These are phyloP conservation scores for Alternaria arborescens DNA, from an alignment of 2,329 filamentous ascomycete species.

Conservation along the genomic window DNA sequence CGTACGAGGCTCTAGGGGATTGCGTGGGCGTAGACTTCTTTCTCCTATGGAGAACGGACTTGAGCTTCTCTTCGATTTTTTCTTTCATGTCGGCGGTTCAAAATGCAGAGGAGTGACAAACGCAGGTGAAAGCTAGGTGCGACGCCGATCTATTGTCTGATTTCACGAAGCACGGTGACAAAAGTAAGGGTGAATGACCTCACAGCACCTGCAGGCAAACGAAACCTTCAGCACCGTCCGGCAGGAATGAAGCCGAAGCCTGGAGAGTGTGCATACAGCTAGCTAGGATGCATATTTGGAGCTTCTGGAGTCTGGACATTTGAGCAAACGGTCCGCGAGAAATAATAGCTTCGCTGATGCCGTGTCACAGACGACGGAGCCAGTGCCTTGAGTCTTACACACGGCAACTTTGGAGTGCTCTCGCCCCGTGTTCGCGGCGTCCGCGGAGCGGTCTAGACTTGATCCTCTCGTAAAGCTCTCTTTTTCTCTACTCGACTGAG, in stretches of 20 bases:
- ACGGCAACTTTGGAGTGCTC: neutral
- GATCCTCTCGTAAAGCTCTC: neutral
- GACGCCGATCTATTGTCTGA: conserved; percentile 10
- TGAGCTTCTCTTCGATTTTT: conserved; percentile 30
- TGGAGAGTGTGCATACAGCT: conserved; percentile 8
- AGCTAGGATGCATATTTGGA: neutral
- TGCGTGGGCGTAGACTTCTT: conserved; percentile 17
- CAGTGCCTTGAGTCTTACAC: conserved; percentile 7
- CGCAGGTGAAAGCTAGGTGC: conserved; percentile 4
- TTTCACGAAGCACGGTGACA: neutral
- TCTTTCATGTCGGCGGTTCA: conserved; percentile 20
- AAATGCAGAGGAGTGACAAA: neutral
- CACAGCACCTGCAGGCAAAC: conserved; percentile 1
- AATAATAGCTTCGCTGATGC: conserved; percentile 4
- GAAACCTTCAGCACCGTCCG: neutral
- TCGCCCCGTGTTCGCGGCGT: neutral
- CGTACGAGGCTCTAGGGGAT: conserved; percentile 14
- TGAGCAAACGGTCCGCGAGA: neutral
- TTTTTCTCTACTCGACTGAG: neutral
- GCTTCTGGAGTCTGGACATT: neutral
- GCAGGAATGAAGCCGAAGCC: conserved; percentile 1
- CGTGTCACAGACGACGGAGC: conserved; percentile 5
- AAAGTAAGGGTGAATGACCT: conserved; percentile 19
- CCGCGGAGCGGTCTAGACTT: conserved; percentile 5
- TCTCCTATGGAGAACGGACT: conserved; percentile 25